Conservation (phyloP, 2,329 filamentous ascomycete species). For the Aschersonia sp. region DNA sequence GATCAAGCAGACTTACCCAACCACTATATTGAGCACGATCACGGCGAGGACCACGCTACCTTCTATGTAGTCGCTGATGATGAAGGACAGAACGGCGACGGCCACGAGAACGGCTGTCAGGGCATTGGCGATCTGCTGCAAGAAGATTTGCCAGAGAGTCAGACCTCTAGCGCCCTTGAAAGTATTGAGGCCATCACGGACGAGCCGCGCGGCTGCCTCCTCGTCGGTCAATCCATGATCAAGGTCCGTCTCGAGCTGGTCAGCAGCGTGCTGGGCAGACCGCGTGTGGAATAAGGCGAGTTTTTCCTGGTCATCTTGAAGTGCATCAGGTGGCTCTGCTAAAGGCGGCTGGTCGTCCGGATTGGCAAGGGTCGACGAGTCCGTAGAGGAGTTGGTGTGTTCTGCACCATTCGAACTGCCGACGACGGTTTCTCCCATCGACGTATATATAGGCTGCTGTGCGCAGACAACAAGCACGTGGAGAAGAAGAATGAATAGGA, state of each 20-base stretch:
- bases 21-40: slow-evolving; percentile 52
- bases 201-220: slow-evolving; percentile 51
- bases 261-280: slow-evolving; percentile 18
- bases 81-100: slow-evolving; percentile 57
- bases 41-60: slow-evolving; percentile 48
- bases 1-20: slow-evolving; percentile 32
- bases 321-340: slow-evolving; percentile 20
- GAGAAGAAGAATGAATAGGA: no score
- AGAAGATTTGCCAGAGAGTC: slow-evolving; percentile 60
- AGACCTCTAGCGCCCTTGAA: slow-evolving; percentile 57
- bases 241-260: slow-evolving; percentile 25
- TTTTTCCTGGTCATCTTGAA: slow-evolving; percentile 12
- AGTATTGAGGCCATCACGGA: slow-evolving; percentile 53
- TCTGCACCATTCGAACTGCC: slow-evolving; percentile 25
- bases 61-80: slow-evolving; percentile 50
- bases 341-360: slow-evolving; percentile 25
- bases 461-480: slow-evolving; percentile 2
- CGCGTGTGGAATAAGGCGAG: slow-evolving; percentile 19
- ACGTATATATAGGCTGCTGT: slow-evolving; percentile 14
- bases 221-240: slow-evolving; percentile 46
- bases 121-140: slow-evolving; percentile 66
- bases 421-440: slow-evolving; percentile 25
- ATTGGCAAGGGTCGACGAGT: slow-evolving; percentile 19
- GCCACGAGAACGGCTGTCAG: slow-evolving; percentile 61
- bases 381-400: slow-evolving; percentile 22